Conservation (phyloP, 805 yeast species). For the Ogataea philodendri region DNA sequence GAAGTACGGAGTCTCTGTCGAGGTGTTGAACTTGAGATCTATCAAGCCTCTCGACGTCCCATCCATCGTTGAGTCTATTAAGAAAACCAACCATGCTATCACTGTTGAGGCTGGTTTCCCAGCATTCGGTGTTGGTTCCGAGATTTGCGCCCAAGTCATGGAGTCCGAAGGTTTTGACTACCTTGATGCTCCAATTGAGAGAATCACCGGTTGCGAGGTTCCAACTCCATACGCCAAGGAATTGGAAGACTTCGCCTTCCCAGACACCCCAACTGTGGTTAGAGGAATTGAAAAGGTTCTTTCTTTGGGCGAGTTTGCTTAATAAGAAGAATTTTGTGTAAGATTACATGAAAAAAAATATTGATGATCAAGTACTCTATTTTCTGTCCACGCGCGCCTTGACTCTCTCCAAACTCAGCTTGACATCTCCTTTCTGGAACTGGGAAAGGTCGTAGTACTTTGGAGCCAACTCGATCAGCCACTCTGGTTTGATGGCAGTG, state of each 20-base stretch:
- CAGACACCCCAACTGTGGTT: constrained; percentile 85
- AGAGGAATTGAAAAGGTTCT: constrained; percentile 82
- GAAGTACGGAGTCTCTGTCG: constrained; percentile 85
- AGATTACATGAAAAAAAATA: constrained; percentile 11
- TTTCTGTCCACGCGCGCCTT: constrained; percentile 44
- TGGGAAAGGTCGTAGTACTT: constrained; percentile 61
- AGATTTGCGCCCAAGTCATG: constrained; percentile 96
- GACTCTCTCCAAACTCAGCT: constrained; percentile 64
- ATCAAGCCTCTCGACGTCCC: constrained; percentile 95
- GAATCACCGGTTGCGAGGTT: constrained; percentile 99
- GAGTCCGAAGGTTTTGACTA: constrained; percentile 98
- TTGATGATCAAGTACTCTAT: constrained; percentile 24
- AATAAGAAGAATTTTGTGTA: constrained; percentile 10
- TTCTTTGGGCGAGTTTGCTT: constrained; percentile 47
- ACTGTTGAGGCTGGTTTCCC: constrained; percentile 99
- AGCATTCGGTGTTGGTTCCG: constrained; percentile 97
- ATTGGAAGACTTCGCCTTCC: constrained; percentile 98
- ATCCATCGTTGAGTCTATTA: constrained; percentile 80
- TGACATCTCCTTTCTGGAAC: constrained; percentile 69
- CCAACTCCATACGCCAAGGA: constrained; percentile 98
- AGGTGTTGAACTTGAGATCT: constrained; percentile 92
- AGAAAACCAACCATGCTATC: constrained; percentile 94
- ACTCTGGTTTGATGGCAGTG: constrained; percentile 84
- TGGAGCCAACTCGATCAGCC: constrained; percentile 84
- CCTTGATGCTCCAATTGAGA: constrained; percentile 96